A percentile compares a stretch with the other conserved stretches of the same genome.
phyloP scores from a whole-genome alignment of 192 early-diverging fungal species.

The Thamnidium elegans region DNA sequence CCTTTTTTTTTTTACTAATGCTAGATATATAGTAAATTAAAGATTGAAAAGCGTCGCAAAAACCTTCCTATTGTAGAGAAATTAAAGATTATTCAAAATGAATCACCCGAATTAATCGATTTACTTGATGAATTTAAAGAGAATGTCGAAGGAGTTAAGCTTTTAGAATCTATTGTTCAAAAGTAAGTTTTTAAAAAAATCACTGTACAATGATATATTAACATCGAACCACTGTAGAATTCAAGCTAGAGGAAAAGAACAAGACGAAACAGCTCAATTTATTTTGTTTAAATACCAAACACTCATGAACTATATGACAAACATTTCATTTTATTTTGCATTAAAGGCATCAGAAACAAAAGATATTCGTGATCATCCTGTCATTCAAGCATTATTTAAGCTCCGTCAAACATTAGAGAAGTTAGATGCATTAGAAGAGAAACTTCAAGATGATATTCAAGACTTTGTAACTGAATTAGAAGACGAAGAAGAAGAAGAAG shows the following conservation, averaged over 20 bases:
- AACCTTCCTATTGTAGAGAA: slow-evolving; percentile 60
- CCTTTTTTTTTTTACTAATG: background rate
- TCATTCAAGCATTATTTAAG: slow-evolving; percentile 75
- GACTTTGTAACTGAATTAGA: slow-evolving; percentile 29
- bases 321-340: slow-evolving; percentile 84
- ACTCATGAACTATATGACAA: slow-evolving; percentile 78
- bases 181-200: slow-evolving; percentile 17
- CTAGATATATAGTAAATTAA: background rate
- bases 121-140: slow-evolving; percentile 63
- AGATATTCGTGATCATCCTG: slow-evolving; percentile 75
- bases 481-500: background rate
- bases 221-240: slow-evolving; percentile 1
- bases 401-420: slow-evolving; percentile 70
- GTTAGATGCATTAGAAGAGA: slow-evolving; percentile 63
- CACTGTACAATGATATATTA: background rate
- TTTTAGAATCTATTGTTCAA: slow-evolving; percentile 27
- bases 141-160: slow-evolving; percentile 37
- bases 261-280: slow-evolving; percentile 22
- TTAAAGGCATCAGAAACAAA: slow-evolving; percentile 57
- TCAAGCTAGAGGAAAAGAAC: slow-evolving; percentile 3
- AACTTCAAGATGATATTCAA: slow-evolving; percentile 50
- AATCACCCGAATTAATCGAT: slow-evolving; percentile 71
- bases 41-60: slow-evolving; percentile 24
- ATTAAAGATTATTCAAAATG: slow-evolving; percentile 63
- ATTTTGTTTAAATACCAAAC: slow-evolving; percentile 35